These are phyloP conservation scores for Neurospora hispaniola DNA, from an alignment of 495 filamentous ascomycete genomes.

Conservation along the genomic window DNA sequence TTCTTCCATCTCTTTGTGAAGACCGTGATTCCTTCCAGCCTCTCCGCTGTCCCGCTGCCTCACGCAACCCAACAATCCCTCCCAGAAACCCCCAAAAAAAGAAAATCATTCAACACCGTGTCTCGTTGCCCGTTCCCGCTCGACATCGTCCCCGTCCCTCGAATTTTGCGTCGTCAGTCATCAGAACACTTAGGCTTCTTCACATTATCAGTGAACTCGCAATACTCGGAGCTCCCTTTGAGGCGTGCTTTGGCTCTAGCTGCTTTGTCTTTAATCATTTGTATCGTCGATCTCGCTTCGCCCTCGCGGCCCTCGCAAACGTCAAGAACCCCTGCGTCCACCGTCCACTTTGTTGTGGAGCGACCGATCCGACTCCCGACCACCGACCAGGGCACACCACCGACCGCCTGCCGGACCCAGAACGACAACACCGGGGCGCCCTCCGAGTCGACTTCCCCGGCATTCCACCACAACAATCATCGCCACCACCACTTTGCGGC, in stretches of 20 bases:
- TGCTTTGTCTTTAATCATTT: background rate
- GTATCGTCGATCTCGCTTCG: background rate
- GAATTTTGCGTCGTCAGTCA: background rate
- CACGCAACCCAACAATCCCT: slow-evolving; percentile 1
- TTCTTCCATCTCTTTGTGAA: background rate
- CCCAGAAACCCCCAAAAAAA: background rate
- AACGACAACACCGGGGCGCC: background rate
- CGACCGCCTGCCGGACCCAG: background rate
- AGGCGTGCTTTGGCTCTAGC: background rate
- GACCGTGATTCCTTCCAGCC: background rate
- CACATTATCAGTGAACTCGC: background rate
- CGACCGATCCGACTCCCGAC: background rate
- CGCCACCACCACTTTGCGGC: slow-evolving; percentile 3
- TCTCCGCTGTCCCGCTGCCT: background rate
- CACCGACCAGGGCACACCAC: background rate
- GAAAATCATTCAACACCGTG: background rate
- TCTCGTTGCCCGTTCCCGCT: background rate
- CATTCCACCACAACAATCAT: slow-evolving; percentile 17
- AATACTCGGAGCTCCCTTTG: background rate
- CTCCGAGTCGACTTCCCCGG: background rate
- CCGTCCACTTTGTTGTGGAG: background rate
- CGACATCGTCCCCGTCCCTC: background rate
- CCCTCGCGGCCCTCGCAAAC: background rate
- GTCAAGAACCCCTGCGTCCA: background rate
- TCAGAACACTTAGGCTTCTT: background rate